A percentile compares a stretch with the other conserved stretches of the same genome.
These are phyloP conservation scores for Leucocoprinus leucothites DNA, from an alignment of 768 basidiomycete species.

Conservation along the genomic window DNA sequence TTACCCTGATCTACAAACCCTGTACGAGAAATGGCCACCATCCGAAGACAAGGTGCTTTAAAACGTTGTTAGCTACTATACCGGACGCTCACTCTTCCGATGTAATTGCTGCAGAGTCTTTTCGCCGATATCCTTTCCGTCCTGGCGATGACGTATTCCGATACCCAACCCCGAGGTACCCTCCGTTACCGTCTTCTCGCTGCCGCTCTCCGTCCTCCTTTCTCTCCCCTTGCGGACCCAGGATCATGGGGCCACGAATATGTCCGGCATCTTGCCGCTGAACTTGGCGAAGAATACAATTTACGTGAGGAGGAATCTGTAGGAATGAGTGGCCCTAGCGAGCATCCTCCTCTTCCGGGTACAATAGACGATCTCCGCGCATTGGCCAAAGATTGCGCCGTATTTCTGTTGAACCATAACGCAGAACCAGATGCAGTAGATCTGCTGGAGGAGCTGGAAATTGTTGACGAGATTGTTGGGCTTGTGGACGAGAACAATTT, in stretches of 20 bases:
- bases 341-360: conserved; percentile 40
- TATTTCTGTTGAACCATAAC: conserved; percentile 88
- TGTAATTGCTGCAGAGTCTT: conserved; percentile 72
- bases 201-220: conserved; percentile 59
- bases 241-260: conserved; percentile 99
- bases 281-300: conserved; percentile 91
- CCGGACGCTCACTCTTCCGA: conserved; percentile 17
- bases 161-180: conserved; percentile 94
- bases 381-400: conserved; percentile 81
- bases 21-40: conserved; percentile 78
- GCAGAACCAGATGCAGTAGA: conserved; percentile 99
- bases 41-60: conserved; percentile 72
- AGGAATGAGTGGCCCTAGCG: conserved; percentile 24
- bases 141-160: conserved; percentile 99
- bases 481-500: conserved; percentile 88
- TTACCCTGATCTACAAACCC: conserved; percentile 79
- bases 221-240: conserved; percentile 76
- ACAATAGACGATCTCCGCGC: conserved; percentile 72
- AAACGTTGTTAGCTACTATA: not conserved
- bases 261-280: conserved; percentile 93
- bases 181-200: conserved; percentile 89
- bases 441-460: conserved; percentile 89
- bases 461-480: conserved; percentile 71
- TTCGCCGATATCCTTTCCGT: conserved; percentile 98
- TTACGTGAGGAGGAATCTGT: conserved; percentile 51